A percentile compares a stretch with the other conserved stretches of the same genome.
Evolutionary conservation across 169 alveolate genomes (phyloP).

Genomic region (Cryptosporidium ubiquitum): DNA sequence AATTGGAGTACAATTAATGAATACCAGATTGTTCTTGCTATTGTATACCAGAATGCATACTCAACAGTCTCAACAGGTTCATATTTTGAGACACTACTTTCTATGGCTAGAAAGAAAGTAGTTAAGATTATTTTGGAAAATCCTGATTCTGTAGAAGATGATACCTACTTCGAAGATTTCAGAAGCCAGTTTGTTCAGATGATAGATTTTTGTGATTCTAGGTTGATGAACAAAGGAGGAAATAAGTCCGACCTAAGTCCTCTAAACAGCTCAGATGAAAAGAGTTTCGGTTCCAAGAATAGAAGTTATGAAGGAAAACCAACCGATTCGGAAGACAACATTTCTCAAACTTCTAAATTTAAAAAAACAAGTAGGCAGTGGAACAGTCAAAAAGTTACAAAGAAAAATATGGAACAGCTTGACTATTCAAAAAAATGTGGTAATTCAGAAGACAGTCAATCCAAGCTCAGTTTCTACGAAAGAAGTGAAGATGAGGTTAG

Average conservation of each 20-base stretch:
- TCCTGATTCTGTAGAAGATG: slow-evolving; percentile 27
- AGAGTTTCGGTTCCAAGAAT: not conserved
- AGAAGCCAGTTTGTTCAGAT: slow-evolving; percentile 8
- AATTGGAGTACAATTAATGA: slow-evolving; percentile 59
- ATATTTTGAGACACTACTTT: slow-evolving; percentile 22
- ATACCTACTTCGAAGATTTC: slow-evolving; percentile 15
- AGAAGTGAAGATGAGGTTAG: slow-evolving; percentile 78
- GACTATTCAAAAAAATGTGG: slow-evolving; percentile 64
- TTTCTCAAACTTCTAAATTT: not conserved
- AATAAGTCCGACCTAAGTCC: not conserved
- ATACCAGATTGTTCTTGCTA: slow-evolving; percentile 5
- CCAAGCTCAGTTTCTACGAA: slow-evolving; percentile 33
- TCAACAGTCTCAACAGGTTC: slow-evolving; percentile 3
- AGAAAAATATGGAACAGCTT: slow-evolving; percentile 63
- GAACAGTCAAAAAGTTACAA: slow-evolving; percentile 74
- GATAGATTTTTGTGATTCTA: slow-evolving; percentile 42
- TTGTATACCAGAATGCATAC: slow-evolving; percentile 37
- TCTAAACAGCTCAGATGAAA: not conserved
- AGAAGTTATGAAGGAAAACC: not conserved
- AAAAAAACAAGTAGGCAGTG: slow-evolving; percentile 60
- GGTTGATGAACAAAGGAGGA: slow-evolving; percentile 26
- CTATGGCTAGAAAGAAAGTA: slow-evolving; percentile 8
- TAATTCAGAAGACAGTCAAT: slow-evolving; percentile 21
- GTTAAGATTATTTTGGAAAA: not conserved
- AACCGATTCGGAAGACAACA: not conserved